A percentile compares a stretch with the other conserved stretches of the same genome.
phyloP scores from a whole-genome alignment of 805 yeast genomes.

The Kodamaea nitidulidarum region DNA sequence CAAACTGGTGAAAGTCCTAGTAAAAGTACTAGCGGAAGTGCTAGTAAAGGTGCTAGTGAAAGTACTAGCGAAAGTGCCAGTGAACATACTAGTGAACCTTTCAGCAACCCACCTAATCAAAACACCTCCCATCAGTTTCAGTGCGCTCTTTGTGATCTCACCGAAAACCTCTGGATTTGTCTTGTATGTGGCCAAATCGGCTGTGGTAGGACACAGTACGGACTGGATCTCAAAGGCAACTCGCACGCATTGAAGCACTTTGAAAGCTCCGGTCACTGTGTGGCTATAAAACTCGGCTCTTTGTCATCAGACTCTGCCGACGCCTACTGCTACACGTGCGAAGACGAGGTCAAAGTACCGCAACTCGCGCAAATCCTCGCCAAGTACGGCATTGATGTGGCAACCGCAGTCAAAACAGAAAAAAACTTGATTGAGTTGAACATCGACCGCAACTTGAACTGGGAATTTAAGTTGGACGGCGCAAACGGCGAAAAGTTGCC shows the following conservation, averaged over 20 bases:
- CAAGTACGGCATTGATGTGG: slow-evolving; percentile 65
- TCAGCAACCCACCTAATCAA: no score
- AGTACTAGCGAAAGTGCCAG: no score
- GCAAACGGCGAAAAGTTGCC: slow-evolving; percentile 60
- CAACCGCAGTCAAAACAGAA: slow-evolving; percentile 64
- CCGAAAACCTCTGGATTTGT: slow-evolving; percentile 88
- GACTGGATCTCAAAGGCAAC: slow-evolving; percentile 83
- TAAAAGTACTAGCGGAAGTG: no score
- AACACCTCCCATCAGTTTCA: no score
- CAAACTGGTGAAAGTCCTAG: neutral
- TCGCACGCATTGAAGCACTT: slow-evolving; percentile 83
- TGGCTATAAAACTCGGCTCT: slow-evolving; percentile 90
- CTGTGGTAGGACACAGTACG: slow-evolving; percentile 93
- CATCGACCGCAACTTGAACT: slow-evolving; percentile 84
- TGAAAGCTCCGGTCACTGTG: slow-evolving; percentile 58
- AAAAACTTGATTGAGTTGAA: slow-evolving; percentile 85
- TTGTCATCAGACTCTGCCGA: slow-evolving; percentile 77
- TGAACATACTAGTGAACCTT: no score
- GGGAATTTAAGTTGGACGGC: slow-evolving; percentile 85
- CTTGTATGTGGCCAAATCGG: slow-evolving; percentile 86
- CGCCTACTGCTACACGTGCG: slow-evolving; percentile 82
- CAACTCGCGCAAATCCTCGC: slow-evolving; percentile 44
- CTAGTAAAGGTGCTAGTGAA: no score
- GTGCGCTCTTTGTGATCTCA: slow-evolving; percentile 48
- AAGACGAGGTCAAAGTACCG: slow-evolving; percentile 83